These are phyloP conservation scores for Spencermartinsiella ligniputridi DNA, from an alignment of 1,139 yeast genomes.

Conservation along the genomic window DNA sequence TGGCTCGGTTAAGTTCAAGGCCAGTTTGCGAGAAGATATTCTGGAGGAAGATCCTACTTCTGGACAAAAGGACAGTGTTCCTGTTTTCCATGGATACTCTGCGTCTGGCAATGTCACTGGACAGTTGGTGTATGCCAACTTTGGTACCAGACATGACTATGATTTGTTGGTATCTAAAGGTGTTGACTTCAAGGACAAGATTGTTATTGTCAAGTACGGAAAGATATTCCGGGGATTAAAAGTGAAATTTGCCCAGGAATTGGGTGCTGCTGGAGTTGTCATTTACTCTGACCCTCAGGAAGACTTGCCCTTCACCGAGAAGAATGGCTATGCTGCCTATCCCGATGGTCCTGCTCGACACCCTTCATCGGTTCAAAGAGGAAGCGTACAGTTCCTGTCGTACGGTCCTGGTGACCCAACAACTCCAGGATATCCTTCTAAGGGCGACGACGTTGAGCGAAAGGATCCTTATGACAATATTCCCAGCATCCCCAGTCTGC, in stretches of 20 bases:
- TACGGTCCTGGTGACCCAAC: conserved; percentile 85
- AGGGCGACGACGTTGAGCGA: conserved; percentile 44
- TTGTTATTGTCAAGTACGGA: conserved; percentile 60
- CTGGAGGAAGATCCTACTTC: conserved; percentile 69
- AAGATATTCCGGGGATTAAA: conserved; percentile 59
- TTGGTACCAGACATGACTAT: conserved; percentile 56
- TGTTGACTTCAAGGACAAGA: conserved; percentile 47
- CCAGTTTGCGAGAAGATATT: conserved; percentile 68
- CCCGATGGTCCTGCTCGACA: conserved; percentile 69
- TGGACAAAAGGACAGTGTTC: conserved; percentile 42
- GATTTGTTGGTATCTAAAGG: conserved; percentile 41
- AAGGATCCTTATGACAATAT: conserved; percentile 46
- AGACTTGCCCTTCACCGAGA: conserved; percentile 47
- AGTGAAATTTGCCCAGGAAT: conserved; percentile 62
- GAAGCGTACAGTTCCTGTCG: conserved; percentile 76
- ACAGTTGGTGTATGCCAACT: conserved; percentile 54
- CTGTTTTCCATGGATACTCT: conserved; percentile 66
- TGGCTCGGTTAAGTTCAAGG: conserved; percentile 46
- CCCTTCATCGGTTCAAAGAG: conserved; percentile 72
- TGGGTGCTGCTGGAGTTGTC: conserved; percentile 57
- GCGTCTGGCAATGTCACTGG: conserved; percentile 64
- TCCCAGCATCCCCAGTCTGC: conserved; percentile 60
- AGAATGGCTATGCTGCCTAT: conserved; percentile 52
- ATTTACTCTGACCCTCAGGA: conserved; percentile 66
- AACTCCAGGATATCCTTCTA: conserved; percentile 77